phyloP scores from a whole-genome alignment of 2,329 filamentous ascomycete species.

The Talaromyces sp. region DNA sequence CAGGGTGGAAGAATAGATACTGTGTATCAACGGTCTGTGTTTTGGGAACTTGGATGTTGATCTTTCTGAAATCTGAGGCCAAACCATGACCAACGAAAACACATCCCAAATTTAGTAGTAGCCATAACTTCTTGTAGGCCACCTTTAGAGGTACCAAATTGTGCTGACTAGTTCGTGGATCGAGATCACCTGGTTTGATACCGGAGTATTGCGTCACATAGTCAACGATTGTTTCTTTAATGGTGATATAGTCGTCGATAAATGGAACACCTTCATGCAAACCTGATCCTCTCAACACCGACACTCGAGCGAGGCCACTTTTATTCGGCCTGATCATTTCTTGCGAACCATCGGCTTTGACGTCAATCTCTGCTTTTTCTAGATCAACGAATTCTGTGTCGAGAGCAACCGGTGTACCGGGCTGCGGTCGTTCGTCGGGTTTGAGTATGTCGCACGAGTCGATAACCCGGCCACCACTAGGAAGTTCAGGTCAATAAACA shows the following conservation, averaged over 20 bases:
- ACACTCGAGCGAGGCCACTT: slow-evolving; percentile 87
- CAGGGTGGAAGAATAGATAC: slow-evolving; percentile 79
- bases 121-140: slow-evolving; percentile 97
- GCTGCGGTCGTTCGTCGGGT: slow-evolving; percentile 61
- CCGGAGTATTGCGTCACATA: slow-evolving; percentile 94
- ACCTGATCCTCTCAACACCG: slow-evolving; percentile 76
- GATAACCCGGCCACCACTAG: slow-evolving; percentile 36
- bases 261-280: slow-evolving; percentile 78
- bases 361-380: slow-evolving; percentile 89
- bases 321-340: slow-evolving; percentile 89
- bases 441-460: slow-evolving; percentile 39
- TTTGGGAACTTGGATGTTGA: slow-evolving; percentile 93
- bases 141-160: slow-evolving; percentile 83
- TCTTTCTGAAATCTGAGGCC: slow-evolving; percentile 93
- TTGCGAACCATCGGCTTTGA: slow-evolving; percentile 88
- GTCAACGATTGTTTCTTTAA: slow-evolving; percentile 87
- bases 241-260: slow-evolving; percentile 95
- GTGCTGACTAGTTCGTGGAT: slow-evolving; percentile 71
- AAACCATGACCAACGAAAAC: slow-evolving; percentile 91
- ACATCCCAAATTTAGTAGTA: slow-evolving; percentile 89
- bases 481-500: slow-evolving; percentile 12
- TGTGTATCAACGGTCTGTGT: slow-evolving; percentile 91
- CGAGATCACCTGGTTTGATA: slow-evolving; percentile 79
- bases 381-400: slow-evolving; percentile 96
- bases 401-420: slow-evolving; percentile 75